phyloP scores from a whole-genome alignment of 345 rosid genomes.

The Brassica napus region DNA sequence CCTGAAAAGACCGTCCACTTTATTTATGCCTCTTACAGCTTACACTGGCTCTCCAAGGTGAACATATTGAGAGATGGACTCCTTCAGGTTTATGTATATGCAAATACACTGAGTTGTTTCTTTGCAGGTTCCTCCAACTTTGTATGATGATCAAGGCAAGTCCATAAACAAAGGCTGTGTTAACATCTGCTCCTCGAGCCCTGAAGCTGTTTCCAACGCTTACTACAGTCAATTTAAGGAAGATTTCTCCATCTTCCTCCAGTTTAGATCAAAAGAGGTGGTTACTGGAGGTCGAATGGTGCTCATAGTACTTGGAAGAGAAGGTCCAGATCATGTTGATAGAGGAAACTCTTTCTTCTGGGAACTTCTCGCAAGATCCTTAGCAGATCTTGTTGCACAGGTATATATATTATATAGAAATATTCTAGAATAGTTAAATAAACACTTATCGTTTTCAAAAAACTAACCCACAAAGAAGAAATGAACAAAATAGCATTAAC shows the following conservation, averaged over 20 bases:
- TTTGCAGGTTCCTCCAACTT: constrained; percentile 35
- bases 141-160: constrained; percentile 44
- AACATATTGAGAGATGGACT: background rate
- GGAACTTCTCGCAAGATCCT: constrained; percentile 65
- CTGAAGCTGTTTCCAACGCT: background rate
- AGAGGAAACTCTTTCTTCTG: constrained; percentile 33
- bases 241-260: background rate
- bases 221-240: background rate
- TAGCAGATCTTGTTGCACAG: constrained; percentile 54
- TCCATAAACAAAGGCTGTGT: background rate
- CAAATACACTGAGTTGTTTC: constrained; percentile 36
- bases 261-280: background rate
- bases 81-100: background rate
- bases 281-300: background rate
- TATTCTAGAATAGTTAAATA: too few species aligned
- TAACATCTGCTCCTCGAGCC: background rate
- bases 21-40: constrained; percentile 63
- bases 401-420: constrained; percentile 32
- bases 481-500: too few species aligned
- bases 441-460: too few species aligned
- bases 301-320: background rate
- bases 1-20: constrained; percentile 70
- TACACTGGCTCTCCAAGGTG: constrained; percentile 33
- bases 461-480: too few species aligned
- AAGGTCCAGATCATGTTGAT: background rate